Evolutionary conservation across 208 protist genomes (phyloP), one percentile per base, ranked within the genome.

Genomic region (Vickermania spadyakhi): DNA sequence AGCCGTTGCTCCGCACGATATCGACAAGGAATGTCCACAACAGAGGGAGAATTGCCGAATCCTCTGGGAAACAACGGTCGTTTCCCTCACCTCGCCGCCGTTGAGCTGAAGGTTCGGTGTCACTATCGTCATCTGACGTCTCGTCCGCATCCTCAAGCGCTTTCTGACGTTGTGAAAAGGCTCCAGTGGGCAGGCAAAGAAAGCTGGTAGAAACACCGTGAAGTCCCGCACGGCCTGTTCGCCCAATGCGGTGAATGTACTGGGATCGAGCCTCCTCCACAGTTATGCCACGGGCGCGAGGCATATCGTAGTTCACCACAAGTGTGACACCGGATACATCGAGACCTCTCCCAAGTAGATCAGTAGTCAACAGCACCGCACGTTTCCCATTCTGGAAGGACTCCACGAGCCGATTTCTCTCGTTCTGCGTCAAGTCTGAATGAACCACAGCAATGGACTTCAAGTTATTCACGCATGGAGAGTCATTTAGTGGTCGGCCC

Each of bases 291-390:
- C 31, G 53, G 29, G 41, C 11, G 41, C 54, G 56, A 45, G 98
- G 98, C 49, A 98, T 53, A 58, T 99, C 98, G 77, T 98, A 99
- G 89, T 99, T 99, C 50, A 99, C 81, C 13, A 99, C 97, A 26
- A 99, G 81, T 2, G 83, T 91, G 4, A 99, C 88, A 26, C 96
- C 89, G 28, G 90, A 76, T n/a, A 99, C 94, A 73, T 99, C 96
- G 18, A 97, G 69, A 27, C 94, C 94, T 42, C 96, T 74, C 2
- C 94, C 87, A 14, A 93, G 84, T 5, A 99, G 50, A 73, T 99
- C 98, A 0, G 98, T 99, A 0, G 98, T 98, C 52, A 99, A 89
- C 1, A 99, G 81, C 23, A 99, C 97, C 28, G 91, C 78, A 1
- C 81, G 80, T 62, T 97, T 77, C 2, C 96, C 96, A 2, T 67